Evolutionary conservation across 768 basidiomycete species (phyloP), one percentile per base, ranked within the genome.

Genomic region (Boletus reticulatus): DNA sequence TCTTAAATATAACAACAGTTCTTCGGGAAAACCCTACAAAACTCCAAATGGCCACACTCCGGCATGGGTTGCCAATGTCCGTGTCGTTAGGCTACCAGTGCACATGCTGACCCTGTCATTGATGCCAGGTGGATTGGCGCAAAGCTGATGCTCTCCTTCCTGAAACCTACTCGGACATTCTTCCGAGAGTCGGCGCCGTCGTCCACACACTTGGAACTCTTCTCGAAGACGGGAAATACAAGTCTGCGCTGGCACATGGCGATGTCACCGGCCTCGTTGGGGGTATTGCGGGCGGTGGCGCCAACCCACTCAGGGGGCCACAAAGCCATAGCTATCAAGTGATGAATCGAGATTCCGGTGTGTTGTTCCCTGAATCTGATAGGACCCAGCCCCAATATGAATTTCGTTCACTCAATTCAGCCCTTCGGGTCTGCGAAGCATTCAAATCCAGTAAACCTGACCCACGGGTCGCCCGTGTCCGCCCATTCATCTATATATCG

Each of bases 161-260:
- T 0, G 75, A 83, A 55, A 78, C 85, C 13, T 95, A 94, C 72
- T 76, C 78, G 10, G 75, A 84, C 52, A 74, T 94, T 20, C 78
- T 98, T 46, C 78, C 84, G 0, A 72, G 77, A 22, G 83, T 80
- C 24, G 81, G 82, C 22, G 92, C 88, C 1, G 88, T 98, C 29
- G 93, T 99, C 37, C 94, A 98, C 69, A 96, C 97, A 2, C 79
- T 98, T 19, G 97, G 97, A 43, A 92, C 88, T 11, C 83, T 99
- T 47, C 76, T 98, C 32, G 92, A 95, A 67, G 84, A 86, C 63
- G 76, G 78, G 19, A 76, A 73, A 43, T 99, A 99, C 78, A 99
- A 99, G 72, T 69, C 76, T 37, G 82, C 85, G 37, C 62, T 98
- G 43, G 77, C 78, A 57, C 76, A 78, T 49, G 84, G 85, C 13